Conservation (phyloP, 768 basidiomycete species). For the Mycena filopes region DNA sequence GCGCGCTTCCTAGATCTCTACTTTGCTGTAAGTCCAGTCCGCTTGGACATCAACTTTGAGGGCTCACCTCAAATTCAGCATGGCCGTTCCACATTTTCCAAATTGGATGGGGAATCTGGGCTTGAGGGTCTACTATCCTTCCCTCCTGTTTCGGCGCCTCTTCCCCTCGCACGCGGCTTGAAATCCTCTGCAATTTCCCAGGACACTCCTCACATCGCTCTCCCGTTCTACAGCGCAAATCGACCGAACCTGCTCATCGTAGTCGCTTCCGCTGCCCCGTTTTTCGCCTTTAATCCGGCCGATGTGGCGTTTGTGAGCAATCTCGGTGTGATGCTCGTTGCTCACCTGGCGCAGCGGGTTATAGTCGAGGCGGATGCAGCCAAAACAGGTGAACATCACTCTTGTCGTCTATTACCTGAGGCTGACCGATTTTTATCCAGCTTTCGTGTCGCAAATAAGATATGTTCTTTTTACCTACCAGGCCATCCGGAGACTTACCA, state of each 20-base stretch:
- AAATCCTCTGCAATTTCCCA: not conserved
- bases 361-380: constrained; percentile 26
- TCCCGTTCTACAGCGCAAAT: constrained; percentile 24
- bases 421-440: not conserved
- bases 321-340: constrained; percentile 19
- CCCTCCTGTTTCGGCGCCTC: not conserved
- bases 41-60: not conserved
- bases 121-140: constrained; percentile 8
- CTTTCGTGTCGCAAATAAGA: constrained; percentile 30
- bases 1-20: constrained; percentile 20
- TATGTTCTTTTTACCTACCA: constrained; percentile 1
- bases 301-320: constrained; percentile 25
- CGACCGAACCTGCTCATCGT: constrained; percentile 28
- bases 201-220: constrained; percentile 17
- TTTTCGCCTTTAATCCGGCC: constrained; percentile 12
- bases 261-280: constrained; percentile 19
- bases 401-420: not conserved
- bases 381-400: constrained; percentile 13
- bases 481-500: not conserved
- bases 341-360: constrained; percentile 10
- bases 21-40: constrained; percentile 1
- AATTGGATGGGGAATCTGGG: constrained; percentile 2
- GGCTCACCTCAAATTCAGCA: constrained; percentile 7
- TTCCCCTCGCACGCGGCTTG: not conserved
- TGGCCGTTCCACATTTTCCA: constrained; percentile 12